These are phyloP conservation scores for Rhizopus arrhizus DNA, from an alignment of 371 early-diverging fungal species.

Conservation along the genomic window DNA sequence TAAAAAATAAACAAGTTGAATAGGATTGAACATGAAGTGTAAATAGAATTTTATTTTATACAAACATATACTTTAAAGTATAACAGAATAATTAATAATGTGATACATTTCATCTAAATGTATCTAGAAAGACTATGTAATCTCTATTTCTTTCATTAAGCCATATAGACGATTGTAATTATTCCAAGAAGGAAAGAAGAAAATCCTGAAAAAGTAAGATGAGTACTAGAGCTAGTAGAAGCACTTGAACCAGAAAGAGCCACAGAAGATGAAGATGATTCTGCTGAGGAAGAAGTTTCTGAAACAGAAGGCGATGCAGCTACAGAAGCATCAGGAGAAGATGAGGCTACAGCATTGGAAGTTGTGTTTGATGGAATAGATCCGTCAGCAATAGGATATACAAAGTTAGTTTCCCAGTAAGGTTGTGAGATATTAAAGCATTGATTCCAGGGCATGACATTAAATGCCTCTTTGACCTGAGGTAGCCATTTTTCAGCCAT, in stretches of 20 bases:
- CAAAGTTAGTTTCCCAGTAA: constrained; percentile 49
- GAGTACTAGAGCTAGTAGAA: background rate
- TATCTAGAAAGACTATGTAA: too few relatives aligned
- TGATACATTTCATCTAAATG: background rate
- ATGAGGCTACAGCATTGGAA: background rate
- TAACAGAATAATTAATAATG: background rate
- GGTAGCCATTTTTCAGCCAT: constrained; percentile 54
- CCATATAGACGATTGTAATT: background rate
- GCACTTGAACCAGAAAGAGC: background rate
- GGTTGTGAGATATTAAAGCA: constrained; percentile 54
- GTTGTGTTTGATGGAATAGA: constrained; percentile 16
- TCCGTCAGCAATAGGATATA: constrained; percentile 34
- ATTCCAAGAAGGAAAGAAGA: background rate
- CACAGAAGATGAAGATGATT: background rate
- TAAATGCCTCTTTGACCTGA: constrained; percentile 39
- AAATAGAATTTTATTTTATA: too few relatives aligned
- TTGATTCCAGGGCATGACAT: constrained; percentile 52
- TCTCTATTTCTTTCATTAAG: background rate
- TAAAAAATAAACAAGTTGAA: too few relatives aligned
- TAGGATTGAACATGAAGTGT: too few relatives aligned
- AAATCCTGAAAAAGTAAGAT: background rate
- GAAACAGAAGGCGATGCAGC: background rate
- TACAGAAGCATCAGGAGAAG: background rate
- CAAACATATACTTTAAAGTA: too few relatives aligned
- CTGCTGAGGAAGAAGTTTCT: background rate